Evolutionary conservation across 2,329 filamentous ascomycete species (phyloP).

Genomic region (Mycosphaerelloides madeirae): DNA sequence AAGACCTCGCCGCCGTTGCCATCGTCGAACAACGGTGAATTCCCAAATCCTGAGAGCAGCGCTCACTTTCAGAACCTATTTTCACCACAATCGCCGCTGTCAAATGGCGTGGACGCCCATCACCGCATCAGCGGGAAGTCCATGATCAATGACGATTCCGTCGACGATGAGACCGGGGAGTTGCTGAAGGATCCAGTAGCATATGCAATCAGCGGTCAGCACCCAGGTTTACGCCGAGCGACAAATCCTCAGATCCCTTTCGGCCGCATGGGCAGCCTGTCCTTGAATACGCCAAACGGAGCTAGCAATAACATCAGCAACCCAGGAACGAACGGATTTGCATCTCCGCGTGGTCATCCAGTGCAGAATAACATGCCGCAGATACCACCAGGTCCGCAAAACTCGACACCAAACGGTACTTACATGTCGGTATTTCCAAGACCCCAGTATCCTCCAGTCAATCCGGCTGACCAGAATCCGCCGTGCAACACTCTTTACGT

Average conservation of each 20-base stretch:
- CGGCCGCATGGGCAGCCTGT: constrained; percentile 63
- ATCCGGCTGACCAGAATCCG: constrained; percentile 92
- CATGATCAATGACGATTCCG: constrained; percentile 65
- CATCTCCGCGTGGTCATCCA: constrained; percentile 44
- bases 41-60: constrained; percentile 54
- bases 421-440: constrained; percentile 58
- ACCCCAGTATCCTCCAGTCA: constrained; percentile 76
- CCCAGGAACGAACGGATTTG: constrained; percentile 52
- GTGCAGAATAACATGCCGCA: constrained; percentile 47
- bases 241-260: constrained; percentile 69
- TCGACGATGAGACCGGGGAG: constrained; percentile 66
- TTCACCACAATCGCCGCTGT: constrained; percentile 68
- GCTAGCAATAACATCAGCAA: constrained; percentile 41
- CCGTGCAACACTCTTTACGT: constrained; percentile 98
- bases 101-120: constrained; percentile 61
- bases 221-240: constrained; percentile 54
- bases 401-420: constrained; percentile 51
- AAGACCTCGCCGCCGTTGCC: constrained; percentile 56
- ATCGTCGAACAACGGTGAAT: constrained; percentile 53
- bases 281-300: constrained; percentile 61
- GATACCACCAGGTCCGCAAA: constrained; percentile 36
- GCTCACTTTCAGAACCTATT: constrained; percentile 60
- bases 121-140: constrained; percentile 62
- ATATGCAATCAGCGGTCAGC: constrained; percentile 65
- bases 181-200: constrained; percentile 68